Evolutionary conservation across 202 grass and related monocot species (phyloP), one percentile per base, ranked within the genome.

Genomic region (Musa balbisiana): DNA sequence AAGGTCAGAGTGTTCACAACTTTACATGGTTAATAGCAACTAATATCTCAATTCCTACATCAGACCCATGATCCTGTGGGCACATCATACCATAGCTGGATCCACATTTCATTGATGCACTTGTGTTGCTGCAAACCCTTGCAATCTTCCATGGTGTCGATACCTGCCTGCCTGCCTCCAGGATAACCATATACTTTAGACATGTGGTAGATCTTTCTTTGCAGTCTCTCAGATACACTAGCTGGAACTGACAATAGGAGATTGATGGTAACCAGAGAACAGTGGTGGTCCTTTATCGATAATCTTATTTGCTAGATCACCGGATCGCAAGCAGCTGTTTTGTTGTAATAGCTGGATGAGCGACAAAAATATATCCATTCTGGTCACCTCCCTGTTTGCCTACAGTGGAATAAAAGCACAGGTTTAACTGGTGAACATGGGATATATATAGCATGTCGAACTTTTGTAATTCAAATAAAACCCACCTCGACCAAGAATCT

Each of bases 361-460:
- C 9, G 92, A 96, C 23, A 43, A 43, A 43, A 43, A 43, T 43
- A 43, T 43, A 43, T 43, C 33, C 33, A 43, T 43, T 43, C 33
- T 90, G 15, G 92, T 96, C 52, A 96, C 83, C 1, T 90, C 91
- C 65, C 89, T 91, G 79, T 96, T 96, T 67, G 92, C 92, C 92
- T 96, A 49, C 64, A 73, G 23, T 73, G 23, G 33, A 55, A 77
- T 79, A 23, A 80, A 82, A 79, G 65, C 54, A 33, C 25, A 64
- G 21, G 68, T 78, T 53, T 50, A 58, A 21, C 51, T 25, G 80
- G 79, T 8, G 60, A 0, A 80, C 12, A 78, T 73, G 22, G 49
- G 60, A 43, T 43, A 43, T 75, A 76, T 29, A 27, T 60, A 55
- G 43, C 0, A 15, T 49, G 24, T 80, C 49, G 79, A n/a, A 74